Evolutionary conservation across 345 rosid genomes (phyloP), one percentile per base, ranked within the genome.

Genomic region (Noccaea bulbosa): DNA sequence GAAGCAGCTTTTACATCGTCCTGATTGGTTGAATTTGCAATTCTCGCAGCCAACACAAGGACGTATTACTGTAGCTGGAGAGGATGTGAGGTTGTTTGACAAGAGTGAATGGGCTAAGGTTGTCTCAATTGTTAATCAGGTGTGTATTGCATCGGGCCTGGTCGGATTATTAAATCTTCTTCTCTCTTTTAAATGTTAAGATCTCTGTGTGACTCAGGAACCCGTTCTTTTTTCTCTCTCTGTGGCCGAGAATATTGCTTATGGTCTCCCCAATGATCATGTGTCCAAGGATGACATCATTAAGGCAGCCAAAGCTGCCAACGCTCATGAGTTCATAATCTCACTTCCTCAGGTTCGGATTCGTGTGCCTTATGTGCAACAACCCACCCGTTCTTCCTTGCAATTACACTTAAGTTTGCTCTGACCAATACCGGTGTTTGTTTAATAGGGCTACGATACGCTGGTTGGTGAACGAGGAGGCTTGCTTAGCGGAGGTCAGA

Each of bases 121-220:
- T 57, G 87, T 93, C 81, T 93, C 98, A 75, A 88, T 91, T 34
- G 98, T 93, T 56, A 93, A 93, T 79, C 98, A 93, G 79, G 98
- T 93, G 83, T 27, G 79, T 41, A 30, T 27, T 30, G 53, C 30
- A 34, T 51, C 56, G 51, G 55, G 44, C 47, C 30, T 30, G 37
- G 69, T 69, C 10, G 15, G 10, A 45, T 24, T 11, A 45, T 12
- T 20, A 20, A 20, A 15, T 57, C 11, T 39, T 60, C n/a, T 43
- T 15, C 55, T 50, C 33, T 59, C 11, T 12, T 51, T 58, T 8
- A 30, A 61, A 17, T 7, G 48, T 71, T 46, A 8, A 8, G 7
- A 59, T 56, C 52, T 67, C 5, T 71, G 17, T 49, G 24, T 52
- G 65, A 27, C 77, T 53, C 83, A 87, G 98, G 98, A 93, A 79